Base-by-base conservation (phyloP, 305 asterid genomes). In the Ilex paraguariensis region DNA sequence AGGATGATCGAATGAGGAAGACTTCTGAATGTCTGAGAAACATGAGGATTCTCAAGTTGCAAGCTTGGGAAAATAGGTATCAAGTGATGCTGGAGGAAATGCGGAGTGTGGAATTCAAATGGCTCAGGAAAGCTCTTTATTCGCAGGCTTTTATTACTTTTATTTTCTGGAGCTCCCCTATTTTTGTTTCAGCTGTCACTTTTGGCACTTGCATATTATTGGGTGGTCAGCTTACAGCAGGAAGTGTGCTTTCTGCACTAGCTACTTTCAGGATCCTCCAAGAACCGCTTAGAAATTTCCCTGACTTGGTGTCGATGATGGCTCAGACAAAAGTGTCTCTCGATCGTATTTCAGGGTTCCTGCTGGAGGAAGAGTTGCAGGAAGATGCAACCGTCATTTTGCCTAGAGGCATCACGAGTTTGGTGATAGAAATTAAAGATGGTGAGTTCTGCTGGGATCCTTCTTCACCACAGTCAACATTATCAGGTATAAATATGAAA, bases 281-380 rank as follows among this genome's bases (percentile, higher is more conserved):
- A 73, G 99, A 93, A 59, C 99, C 99, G 13, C 95, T 93, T 68
- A 79, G 99, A 68, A 93, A 90, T 73, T 93, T 93, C 66, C 99
- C 99, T 4, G 99, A 90, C 80, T 75, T 93, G 85, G 97, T 93
- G 60, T 90, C 99, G 5, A 90, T 93, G 97, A 90, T 93, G 95
- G 99, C 99, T 66, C 97, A 93, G 87, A 93, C 99, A 58, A 90
- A 87, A 79, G 99, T 93, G 40, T 93, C 99, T 64, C 88, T 93
- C 15, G 99, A 93, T 73, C 84, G 99, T 60, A 87, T 93, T 73
- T 65, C 92, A 53, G 95, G 85, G 69, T 87, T 90, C 81, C 74
- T 93, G 74, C 85, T 66, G 74, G 96, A 84, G 74, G 95, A 90
- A 70, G 96, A 93, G 77, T 80, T 93, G 70, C 90, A 67, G 64